A percentile compares a stretch with the other conserved stretches of the same genome.
Evolutionary conservation across 345 rosid species (phyloP).

Genomic region (Streptanthus diversifolius): DNA sequence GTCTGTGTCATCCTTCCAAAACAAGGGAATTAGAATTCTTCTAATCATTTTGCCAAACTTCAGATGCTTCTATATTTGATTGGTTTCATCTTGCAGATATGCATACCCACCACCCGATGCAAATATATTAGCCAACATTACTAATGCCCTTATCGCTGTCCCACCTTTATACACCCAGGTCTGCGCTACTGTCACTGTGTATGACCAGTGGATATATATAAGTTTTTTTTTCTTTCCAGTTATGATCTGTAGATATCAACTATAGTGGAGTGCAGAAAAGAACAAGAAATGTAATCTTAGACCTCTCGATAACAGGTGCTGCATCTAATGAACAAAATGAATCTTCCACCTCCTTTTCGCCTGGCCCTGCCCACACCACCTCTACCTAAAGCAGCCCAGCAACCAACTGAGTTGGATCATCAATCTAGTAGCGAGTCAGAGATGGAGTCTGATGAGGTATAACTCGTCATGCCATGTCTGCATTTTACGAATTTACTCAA

Average conservation of each 20-base stretch:
- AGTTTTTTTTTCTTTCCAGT: neutral
- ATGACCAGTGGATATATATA: neutral
- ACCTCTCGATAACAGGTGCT: slow-evolving; percentile 49
- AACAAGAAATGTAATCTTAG: slow-evolving; percentile 1
- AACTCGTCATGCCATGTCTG: slow-evolving; percentile 20
- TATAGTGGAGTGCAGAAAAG: neutral
- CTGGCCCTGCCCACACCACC: slow-evolving; percentile 94
- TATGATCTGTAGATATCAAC: slow-evolving; percentile 13
- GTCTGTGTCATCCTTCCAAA: too few relatives aligned
- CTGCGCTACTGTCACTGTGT: slow-evolving; percentile 15
- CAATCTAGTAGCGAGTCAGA: slow-evolving; percentile 82
- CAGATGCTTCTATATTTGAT: slow-evolving; percentile 9
- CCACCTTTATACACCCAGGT: slow-evolving; percentile 97
- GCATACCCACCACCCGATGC: slow-evolving; percentile 97
- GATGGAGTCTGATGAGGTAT: slow-evolving; percentile 90
- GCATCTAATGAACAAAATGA: slow-evolving; percentile 99
- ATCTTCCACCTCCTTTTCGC: slow-evolving; percentile 95
- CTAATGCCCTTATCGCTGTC: slow-evolving; percentile 94
- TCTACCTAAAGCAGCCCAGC: slow-evolving; percentile 55
- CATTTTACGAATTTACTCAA: neutral
- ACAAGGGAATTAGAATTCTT: neutral
- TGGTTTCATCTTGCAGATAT: slow-evolving; percentile 53
- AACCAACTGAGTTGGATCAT: slow-evolving; percentile 44
- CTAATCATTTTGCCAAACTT: neutral
- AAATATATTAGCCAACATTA: slow-evolving; percentile 90